Evolutionary conservation across 2,329 filamentous ascomycete genomes (phyloP), one percentile per base, ranked within the genome.

Genomic region (Orbilia javanica): DNA sequence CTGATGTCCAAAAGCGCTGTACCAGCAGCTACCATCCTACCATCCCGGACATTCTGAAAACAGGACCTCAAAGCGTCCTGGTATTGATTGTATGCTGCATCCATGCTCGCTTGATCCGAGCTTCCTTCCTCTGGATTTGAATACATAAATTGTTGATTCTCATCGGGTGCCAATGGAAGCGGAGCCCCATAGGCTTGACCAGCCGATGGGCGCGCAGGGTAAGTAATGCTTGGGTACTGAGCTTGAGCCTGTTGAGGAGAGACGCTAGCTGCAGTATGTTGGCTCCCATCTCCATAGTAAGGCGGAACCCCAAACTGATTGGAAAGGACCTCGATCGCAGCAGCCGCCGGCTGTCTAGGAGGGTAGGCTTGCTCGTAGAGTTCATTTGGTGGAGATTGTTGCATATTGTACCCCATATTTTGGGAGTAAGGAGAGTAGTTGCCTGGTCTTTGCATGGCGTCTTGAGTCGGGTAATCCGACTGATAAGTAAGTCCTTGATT

Each of bases 21-120:
- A 75, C 87, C 88, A 48, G 90, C 89, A 79, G 90, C 88, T 63
- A 85, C 85, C 81, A 93, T 85, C 71, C 87, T 85, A 27, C 90
- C 89, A 77, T 89, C 86, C 67, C 88, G 88, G 67, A 93, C 90
- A 80, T 91, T 89, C 79, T 92, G 89, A 82, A 95, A 96, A 10
- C 93, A 91, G 68, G 86, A 86, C 70, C 88, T 88, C 44, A 91
- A 83, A n/a, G 89, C 88, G 44, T 86, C 85, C 80, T 90, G 89
- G 81, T 91, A 91, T 64, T 87, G 86, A 36, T 79, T 81, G 46
- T 82, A 82, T 46, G 81, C 81, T 34, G 81, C 81, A 69, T 82
- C 81, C 71, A 82, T 74, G 20, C 55, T 60, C 36, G 74, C 74
- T 68, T 79, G 74, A 42, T 75, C 70, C 11, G 65, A 64, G 36